These are phyloP conservation scores for Phytopythium litorale DNA, from an alignment of 352 stramenopile species.

Conservation along the genomic window DNA sequence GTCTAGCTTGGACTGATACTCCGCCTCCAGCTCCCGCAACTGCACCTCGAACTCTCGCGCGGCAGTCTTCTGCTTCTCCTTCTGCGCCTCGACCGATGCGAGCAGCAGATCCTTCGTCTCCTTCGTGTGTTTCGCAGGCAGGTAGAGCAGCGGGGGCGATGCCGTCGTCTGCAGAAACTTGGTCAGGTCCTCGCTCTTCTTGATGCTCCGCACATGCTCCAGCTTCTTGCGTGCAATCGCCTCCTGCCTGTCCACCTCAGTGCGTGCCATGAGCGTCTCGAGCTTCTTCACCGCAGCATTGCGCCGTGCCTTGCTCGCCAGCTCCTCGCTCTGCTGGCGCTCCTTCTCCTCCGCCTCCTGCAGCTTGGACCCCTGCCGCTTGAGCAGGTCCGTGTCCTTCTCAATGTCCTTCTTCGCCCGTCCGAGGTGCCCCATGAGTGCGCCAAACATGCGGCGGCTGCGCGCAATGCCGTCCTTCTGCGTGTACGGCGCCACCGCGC, in stretches of 20 bases:
- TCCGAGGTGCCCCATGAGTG: slow-evolving; percentile 74
- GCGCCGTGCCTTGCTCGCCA: slow-evolving; percentile 38
- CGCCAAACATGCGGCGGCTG: slow-evolving; percentile 78
- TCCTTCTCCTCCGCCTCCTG: slow-evolving; percentile 63
- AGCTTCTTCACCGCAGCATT: slow-evolving; percentile 30
- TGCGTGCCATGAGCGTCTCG: slow-evolving; percentile 38
- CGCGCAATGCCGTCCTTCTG: slow-evolving; percentile 64
- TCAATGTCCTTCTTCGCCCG: slow-evolving; percentile 80
- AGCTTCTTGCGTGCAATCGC: slow-evolving; percentile 49
- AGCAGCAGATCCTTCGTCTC: slow-evolving; percentile 71
- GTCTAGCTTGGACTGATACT: slow-evolving; percentile 46
- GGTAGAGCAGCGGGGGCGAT: slow-evolving; percentile 68
- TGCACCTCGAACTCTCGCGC: slow-evolving; percentile 40
- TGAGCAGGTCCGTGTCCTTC: slow-evolving; percentile 68
- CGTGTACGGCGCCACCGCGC: slow-evolving; percentile 50
- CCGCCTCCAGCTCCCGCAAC: slow-evolving; percentile 44
- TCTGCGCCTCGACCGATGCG: slow-evolving; percentile 58
- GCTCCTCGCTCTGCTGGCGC: slow-evolving; percentile 54
- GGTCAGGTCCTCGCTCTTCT: slow-evolving; percentile 38
- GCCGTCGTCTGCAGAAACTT: slow-evolving; percentile 69
- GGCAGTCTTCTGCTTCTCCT: slow-evolving; percentile 52
- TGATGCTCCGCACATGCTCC: slow-evolving; percentile 44
- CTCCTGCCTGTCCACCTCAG: slow-evolving; percentile 56
- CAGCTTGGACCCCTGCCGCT: slow-evolving; percentile 65
- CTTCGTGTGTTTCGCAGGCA: slow-evolving; percentile 70